Evolutionary conservation across 2,329 filamentous ascomycete species (phyloP).

Genomic region (Teratosphaeria viscida): DNA sequence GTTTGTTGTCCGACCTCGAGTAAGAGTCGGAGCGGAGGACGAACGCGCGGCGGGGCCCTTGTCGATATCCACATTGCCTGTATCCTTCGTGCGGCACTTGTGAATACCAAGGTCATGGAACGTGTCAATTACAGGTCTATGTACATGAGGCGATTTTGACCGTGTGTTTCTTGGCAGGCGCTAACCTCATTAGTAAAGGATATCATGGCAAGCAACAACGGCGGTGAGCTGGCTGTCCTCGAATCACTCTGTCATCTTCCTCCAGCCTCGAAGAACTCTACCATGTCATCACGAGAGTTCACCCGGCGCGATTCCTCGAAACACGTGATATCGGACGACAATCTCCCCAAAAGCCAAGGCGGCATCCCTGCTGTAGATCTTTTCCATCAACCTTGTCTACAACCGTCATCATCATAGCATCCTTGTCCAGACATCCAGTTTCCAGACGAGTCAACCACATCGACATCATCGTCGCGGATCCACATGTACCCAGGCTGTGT

Average conservation of each 20-base stretch:
- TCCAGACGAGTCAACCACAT: not conserved
- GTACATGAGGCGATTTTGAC: no score
- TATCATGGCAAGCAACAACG: no score
- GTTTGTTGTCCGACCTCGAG: no score
- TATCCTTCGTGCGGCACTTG: no score
- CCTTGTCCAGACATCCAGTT: not conserved
- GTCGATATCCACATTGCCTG: not conserved
- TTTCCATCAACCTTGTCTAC: not conserved
- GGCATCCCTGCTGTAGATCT: not conserved
- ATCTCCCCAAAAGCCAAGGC: not conserved
- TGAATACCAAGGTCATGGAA: not conserved
- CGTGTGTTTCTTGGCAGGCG: no score
- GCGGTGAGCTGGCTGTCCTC: no score
- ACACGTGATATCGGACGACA: not conserved
- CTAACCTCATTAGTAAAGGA: no score
- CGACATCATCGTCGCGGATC: not conserved
- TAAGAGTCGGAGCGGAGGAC: not conserved
- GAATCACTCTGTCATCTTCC: no score
- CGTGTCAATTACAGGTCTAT: no score
- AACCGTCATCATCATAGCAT: not conserved
- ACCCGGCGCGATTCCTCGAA: not conserved
- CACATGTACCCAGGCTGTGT: not conserved
- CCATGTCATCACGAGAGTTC: not conserved
- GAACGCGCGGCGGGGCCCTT: not conserved
- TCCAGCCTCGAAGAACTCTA: not conserved